Base-by-base conservation (phyloP, 768 basidiomycete species). In the Termitomyces sp. region DNA sequence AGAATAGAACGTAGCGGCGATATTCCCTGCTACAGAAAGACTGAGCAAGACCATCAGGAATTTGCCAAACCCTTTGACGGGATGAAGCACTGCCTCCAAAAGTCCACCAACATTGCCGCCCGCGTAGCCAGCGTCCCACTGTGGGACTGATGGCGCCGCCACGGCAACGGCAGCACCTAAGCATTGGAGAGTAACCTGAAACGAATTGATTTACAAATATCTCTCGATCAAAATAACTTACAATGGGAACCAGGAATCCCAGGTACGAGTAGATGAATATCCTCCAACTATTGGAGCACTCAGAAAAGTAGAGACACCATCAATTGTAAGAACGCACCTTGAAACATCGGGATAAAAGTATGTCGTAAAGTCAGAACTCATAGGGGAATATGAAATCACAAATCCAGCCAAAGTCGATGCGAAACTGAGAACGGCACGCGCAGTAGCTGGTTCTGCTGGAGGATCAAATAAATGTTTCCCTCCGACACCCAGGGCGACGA, bases 1-100 rank as follows among this genome's bases (percentile, higher is more conserved):
- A 45, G 87, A 90, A 70, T 97, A 97, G 60, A 93, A 85, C 6
- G 90, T 88, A 2, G 86, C 83, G 1, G 90, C 88, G 46, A 91
- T 87, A 72, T 94, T 94, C 3, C 83, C 89, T 2, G 85, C 84
- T 43, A 93, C 89, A 49, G 87, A 90, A 22, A 97, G 74, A 56
- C 88, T 88, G 60, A 95, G 77, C 46, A 96, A 72, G 36, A 94
- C 87, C 0, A 85, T 87, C 44, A 93, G 74, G 74, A 92, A 88
- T 66, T 89, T 88, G 6, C 90, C 86, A 67, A 91, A 92, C 33
- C 80, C 80, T 42, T 84, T 83, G 0, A 78, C 76, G 0, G 90
- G 90, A n/a, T 75, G 75, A 2, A 92, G 77, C 77, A 91, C 84
- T 2, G 87, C 87, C 50, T 79, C 77, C 7, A 93, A 64, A 7